Conservation (phyloP, 1,139 yeast species). For the Candida mesenterica region DNA sequence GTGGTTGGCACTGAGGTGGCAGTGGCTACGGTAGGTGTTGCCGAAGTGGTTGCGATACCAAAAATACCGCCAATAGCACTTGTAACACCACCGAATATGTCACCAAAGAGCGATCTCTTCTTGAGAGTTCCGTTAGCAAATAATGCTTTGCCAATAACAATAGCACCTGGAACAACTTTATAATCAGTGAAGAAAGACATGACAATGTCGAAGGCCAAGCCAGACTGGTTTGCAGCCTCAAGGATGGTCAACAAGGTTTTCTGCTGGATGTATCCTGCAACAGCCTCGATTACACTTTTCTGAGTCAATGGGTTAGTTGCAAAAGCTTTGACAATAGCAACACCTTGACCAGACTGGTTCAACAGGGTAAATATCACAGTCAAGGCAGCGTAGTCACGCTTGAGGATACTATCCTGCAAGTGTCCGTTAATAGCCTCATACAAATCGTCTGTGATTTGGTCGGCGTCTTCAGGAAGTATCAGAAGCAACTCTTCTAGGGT, state of each 20-base stretch:
- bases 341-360: conserved; percentile 28
- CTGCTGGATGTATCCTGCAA: conserved; percentile 23
- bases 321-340: conserved; percentile 22
- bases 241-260: conserved; percentile 23
- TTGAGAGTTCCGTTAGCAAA: conserved; percentile 13
- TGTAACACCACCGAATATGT: conserved; percentile 3
- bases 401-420: too few relatives aligned
- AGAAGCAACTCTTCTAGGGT: neutral
- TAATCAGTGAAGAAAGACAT: conserved; percentile 24
- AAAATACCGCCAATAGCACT: conserved; percentile 3
- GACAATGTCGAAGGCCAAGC: conserved; percentile 29
- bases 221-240: conserved; percentile 24
- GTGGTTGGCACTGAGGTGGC: conserved; percentile 2
- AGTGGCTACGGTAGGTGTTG: conserved; percentile 6
- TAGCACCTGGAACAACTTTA: conserved; percentile 21
- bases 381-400: conserved; percentile 26
- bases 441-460: conserved; percentile 4
- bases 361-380: conserved; percentile 27
- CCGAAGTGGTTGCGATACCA: conserved; percentile 3
- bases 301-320: conserved; percentile 25
- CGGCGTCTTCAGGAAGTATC: neutral
- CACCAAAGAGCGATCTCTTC: conserved; percentile 5
- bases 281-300: conserved; percentile 20
- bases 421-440: conserved; percentile 1
- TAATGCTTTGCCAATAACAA: conserved; percentile 18